Percentiles rank a stretch among this genome's conserved stretches.
These are phyloP conservation scores for Rubus idaeus DNA, from an alignment of 306 rosid species.

Conservation along the genomic window DNA sequence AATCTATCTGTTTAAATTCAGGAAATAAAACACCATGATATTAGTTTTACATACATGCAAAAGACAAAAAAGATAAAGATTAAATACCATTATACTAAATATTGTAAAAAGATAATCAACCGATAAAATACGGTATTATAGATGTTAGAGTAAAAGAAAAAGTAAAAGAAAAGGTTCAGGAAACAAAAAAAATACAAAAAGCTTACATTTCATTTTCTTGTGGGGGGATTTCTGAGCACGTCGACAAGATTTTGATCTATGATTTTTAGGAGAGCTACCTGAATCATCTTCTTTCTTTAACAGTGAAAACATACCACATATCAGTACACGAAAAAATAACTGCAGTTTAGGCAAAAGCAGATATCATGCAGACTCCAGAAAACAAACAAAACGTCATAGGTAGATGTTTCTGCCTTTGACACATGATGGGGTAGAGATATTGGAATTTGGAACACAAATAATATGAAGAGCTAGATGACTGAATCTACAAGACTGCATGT, in stretches of 20 bases:
- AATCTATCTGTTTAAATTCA: neutral
- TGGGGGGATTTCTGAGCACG: conserved; percentile 41
- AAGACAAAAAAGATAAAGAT: neutral
- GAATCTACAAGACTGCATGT: neutral
- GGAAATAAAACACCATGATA: neutral
- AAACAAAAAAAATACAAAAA: conserved; percentile 11
- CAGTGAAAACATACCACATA: conserved; percentile 11
- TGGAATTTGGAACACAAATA: neutral
- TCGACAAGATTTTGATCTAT: conserved; percentile 44
- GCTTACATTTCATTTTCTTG: conserved; percentile 61
- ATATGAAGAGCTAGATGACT: neutral
- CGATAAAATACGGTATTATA: neutral
- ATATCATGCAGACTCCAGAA: neutral
- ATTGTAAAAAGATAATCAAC: neutral
- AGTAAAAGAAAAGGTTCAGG: neutral
- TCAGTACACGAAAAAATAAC: neutral
- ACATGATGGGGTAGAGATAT: conserved; percentile 7
- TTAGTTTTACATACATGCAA: neutral
- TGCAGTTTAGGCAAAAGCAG: conserved; percentile 2
- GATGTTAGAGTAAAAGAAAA: neutral
- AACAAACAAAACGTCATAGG: neutral
- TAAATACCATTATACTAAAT: neutral
- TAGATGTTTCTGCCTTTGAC: neutral
- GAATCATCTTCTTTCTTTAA: conserved; percentile 51
- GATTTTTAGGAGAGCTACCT: conserved; percentile 37